Evolutionary conservation across 495 filamentous ascomycete genomes (phyloP).

Genomic region (Lasiosphaeris hirsuta): DNA sequence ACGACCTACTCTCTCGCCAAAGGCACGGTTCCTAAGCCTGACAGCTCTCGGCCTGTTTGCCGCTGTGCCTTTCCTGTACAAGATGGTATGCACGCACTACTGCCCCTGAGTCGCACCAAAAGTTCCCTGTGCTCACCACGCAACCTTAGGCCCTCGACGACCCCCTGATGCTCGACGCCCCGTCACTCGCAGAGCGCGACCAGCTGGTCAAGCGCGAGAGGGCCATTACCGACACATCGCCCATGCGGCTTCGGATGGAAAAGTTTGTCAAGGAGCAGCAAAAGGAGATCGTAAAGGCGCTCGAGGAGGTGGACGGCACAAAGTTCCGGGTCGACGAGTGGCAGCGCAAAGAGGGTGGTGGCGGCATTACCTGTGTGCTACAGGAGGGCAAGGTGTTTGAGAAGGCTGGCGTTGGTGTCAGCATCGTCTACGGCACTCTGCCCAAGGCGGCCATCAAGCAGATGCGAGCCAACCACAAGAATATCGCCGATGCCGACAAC

Average conservation of each 20-base stretch:
- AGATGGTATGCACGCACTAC: constrained; percentile 27
- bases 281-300: constrained; percentile 72
- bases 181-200: constrained; percentile 70
- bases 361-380: constrained; percentile 86
- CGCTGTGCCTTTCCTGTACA: constrained; percentile 26
- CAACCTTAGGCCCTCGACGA: constrained; percentile 34
- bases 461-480: constrained; percentile 96
- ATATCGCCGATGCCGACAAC: constrained; percentile 59
- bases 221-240: constrained; percentile 65
- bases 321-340: constrained; percentile 82
- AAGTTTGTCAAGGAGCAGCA: constrained; percentile 90
- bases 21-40: constrained; percentile 20
- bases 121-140: not conserved
- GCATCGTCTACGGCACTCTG: constrained; percentile 88
- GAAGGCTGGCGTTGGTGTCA: constrained; percentile 95
- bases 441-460: constrained; percentile 83
- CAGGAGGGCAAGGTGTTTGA: constrained; percentile 97
- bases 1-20: constrained; percentile 7
- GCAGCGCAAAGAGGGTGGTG: constrained; percentile 75
- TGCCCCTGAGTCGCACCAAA: not conserved
- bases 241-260: constrained; percentile 98
- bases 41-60: constrained; percentile 25
- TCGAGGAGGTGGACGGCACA: constrained; percentile 78
- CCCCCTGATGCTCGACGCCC: constrained; percentile 38
- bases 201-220: constrained; percentile 61